phyloP scores from a whole-genome alignment of 164 flowering plant genomes.

The Chloranthus sessilifolius region DNA sequence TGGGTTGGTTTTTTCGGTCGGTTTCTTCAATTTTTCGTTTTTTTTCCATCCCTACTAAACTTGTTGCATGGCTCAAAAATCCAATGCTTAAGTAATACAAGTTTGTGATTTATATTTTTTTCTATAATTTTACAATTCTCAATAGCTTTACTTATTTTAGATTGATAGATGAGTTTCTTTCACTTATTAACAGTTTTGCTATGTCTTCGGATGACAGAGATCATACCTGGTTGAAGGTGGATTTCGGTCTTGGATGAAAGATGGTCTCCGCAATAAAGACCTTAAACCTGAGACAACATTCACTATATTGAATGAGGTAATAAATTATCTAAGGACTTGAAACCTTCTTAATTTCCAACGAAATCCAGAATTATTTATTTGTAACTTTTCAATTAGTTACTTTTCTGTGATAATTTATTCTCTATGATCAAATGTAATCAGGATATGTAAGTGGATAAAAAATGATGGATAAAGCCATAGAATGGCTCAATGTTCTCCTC shows the following conservation, averaged over 20 bases:
- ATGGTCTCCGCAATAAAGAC: constrained; percentile 78
- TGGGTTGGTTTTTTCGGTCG: too few species aligned
- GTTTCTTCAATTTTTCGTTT: too few species aligned
- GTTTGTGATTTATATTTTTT: too few species aligned
- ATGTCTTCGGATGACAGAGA: constrained; percentile 34
- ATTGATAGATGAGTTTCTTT: neutral
- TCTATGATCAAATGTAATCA: too few species aligned
- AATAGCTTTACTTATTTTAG: neutral
- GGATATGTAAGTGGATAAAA: too few species aligned
- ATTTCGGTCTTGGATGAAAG: constrained; percentile 67
- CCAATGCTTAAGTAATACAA: too few species aligned
- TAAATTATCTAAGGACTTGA: neutral
- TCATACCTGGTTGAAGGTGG: constrained; percentile 87
- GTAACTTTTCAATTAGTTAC: neutral
- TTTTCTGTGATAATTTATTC: too few species aligned
- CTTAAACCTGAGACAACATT: constrained; percentile 82
- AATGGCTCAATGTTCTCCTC: too few species aligned
- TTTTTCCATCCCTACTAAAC: too few species aligned
- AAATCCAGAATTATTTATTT: neutral
- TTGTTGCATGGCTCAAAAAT: too few species aligned
- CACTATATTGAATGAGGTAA: constrained; percentile 79
- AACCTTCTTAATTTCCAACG: neutral
- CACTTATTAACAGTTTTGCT: neutral
- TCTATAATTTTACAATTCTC: too few species aligned
- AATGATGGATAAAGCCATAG: too few species aligned